These are phyloP conservation scores for Annulohypoxylon nitens DNA, from an alignment of 495 filamentous ascomycete species.

Conservation along the genomic window DNA sequence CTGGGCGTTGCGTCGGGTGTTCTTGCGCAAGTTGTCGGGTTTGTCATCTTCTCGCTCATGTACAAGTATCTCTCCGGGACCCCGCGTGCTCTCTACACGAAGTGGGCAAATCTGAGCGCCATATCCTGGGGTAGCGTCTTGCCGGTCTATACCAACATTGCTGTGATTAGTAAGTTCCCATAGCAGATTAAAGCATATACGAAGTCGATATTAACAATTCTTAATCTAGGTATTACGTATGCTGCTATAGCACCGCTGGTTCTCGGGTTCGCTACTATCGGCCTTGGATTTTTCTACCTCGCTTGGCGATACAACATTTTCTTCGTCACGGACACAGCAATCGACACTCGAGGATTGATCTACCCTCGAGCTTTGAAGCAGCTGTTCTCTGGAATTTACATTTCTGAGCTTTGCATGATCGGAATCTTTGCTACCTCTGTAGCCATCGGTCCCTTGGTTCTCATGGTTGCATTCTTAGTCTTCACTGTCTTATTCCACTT, in stretches of 20 bases:
- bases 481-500: constrained; percentile 87
- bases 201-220: constrained; percentile 28
- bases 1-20: constrained; percentile 82
- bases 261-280: constrained; percentile 86
- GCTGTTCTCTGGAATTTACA: constrained; percentile 87
- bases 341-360: constrained; percentile 91
- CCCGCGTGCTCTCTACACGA: constrained; percentile 69
- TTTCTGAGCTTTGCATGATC: constrained; percentile 87
- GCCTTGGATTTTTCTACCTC: constrained; percentile 88
- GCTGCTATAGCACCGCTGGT: constrained; percentile 92
- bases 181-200: not conserved
- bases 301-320: constrained; percentile 96
- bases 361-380: constrained; percentile 94
- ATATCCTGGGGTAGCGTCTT: constrained; percentile 91
- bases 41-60: constrained; percentile 81
- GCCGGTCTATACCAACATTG: constrained; percentile 86
- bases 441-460: constrained; percentile 80
- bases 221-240: constrained; percentile 77
- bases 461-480: constrained; percentile 86
- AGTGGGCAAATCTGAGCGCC: constrained; percentile 71
- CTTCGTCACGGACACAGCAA: constrained; percentile 84
- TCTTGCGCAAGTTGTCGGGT: constrained; percentile 81
- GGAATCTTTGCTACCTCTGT: constrained; percentile 84
- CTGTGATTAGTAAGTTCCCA: constrained; percentile 76
- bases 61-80: constrained; percentile 73